These are phyloP conservation scores for Phytophthora niederhauseri DNA, from an alignment of 352 stramenopile genomes.

Conservation along the genomic window DNA sequence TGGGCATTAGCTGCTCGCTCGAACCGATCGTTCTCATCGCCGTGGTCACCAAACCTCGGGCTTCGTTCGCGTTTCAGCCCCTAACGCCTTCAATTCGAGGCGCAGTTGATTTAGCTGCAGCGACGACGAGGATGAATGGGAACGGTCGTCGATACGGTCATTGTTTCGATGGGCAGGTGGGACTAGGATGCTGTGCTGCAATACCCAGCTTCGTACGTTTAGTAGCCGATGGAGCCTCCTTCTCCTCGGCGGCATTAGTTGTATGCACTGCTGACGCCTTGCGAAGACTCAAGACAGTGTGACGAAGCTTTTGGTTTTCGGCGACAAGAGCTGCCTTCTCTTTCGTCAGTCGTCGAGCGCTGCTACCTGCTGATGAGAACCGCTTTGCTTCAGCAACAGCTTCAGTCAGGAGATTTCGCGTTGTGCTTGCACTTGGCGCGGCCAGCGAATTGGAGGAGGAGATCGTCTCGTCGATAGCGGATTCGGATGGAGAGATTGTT, in stretches of 20 bases:
- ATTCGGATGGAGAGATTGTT: slow-evolving; percentile 83
- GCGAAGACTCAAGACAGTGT: slow-evolving; percentile 28
- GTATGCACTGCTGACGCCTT: slow-evolving; percentile 15
- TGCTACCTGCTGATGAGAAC: slow-evolving; percentile 36
- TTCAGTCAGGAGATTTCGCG: slow-evolving; percentile 72
- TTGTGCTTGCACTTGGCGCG: slow-evolving; percentile 79
- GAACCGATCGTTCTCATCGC: slow-evolving; percentile 16
- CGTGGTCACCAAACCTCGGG: slow-evolving; percentile 18
- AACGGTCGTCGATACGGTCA: slow-evolving; percentile 3
- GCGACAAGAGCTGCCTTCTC: slow-evolving; percentile 50
- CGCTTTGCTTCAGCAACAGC: slow-evolving; percentile 59
- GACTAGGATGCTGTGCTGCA: not conserved
- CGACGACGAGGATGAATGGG: slow-evolving; percentile 10
- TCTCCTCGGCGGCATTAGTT: slow-evolving; percentile 4
- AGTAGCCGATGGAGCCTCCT: not conserved
- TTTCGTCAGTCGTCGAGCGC: slow-evolving; percentile 40
- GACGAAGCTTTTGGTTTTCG: slow-evolving; percentile 63
- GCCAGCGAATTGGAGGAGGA: slow-evolving; percentile 90
- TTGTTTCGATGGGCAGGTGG: slow-evolving; percentile 9
- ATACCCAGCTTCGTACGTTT: slow-evolving; percentile 1
- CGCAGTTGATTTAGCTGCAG: slow-evolving; percentile 43
- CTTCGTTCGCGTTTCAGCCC: slow-evolving; percentile 9
- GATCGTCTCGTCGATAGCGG: slow-evolving; percentile 88
- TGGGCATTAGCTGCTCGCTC: slow-evolving; percentile 30
- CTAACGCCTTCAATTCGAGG: slow-evolving; percentile 33